Evolutionary conservation across 352 stramenopile genomes (phyloP).

Genomic region (Pythium vanterpoolii): DNA sequence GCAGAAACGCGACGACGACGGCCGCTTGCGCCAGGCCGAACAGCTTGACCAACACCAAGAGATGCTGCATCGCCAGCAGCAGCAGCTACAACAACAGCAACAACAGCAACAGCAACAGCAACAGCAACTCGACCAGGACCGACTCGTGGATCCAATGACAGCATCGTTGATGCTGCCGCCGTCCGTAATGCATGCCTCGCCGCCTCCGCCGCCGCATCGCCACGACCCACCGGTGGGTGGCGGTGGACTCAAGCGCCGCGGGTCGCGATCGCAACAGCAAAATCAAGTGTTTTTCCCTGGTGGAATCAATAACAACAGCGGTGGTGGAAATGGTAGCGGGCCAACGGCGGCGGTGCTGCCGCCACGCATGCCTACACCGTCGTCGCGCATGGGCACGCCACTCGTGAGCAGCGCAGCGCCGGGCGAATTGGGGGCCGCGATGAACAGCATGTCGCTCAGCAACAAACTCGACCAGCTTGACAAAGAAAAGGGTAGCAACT

Average conservation of each 20-base stretch:
- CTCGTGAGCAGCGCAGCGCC: slow-evolving; percentile 5
- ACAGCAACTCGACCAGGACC: slow-evolving; percentile 7
- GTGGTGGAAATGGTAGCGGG: not conserved
- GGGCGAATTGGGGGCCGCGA: slow-evolving; percentile 13
- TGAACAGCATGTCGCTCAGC: slow-evolving; percentile 35
- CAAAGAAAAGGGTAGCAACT: slow-evolving; percentile 47
- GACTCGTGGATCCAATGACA: not conserved
- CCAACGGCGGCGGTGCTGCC: slow-evolving; percentile 3
- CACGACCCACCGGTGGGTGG: not conserved
- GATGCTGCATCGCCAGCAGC: slow-evolving; percentile 3
- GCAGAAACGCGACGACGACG: slow-evolving; percentile 44
- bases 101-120: slow-evolving; percentile 7
- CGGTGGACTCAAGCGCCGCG: not conserved
- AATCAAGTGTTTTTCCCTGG: not conserved
- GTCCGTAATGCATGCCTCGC: too few species aligned
- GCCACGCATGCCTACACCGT: slow-evolving; percentile 7
- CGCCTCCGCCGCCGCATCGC: not conserved
- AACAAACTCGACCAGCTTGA: slow-evolving; percentile 77
- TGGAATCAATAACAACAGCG: not conserved
- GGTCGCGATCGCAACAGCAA: slow-evolving; percentile 14
- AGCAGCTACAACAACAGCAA: slow-evolving; percentile 14
- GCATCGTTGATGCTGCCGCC: not conserved
- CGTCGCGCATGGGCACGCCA: slow-evolving; percentile 10
- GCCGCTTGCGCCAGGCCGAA: slow-evolving; percentile 16
- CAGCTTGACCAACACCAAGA: slow-evolving; percentile 15